Conservation (phyloP, 2,329 filamentous ascomycete genomes). For the Bipolaris gigantea region DNA sequence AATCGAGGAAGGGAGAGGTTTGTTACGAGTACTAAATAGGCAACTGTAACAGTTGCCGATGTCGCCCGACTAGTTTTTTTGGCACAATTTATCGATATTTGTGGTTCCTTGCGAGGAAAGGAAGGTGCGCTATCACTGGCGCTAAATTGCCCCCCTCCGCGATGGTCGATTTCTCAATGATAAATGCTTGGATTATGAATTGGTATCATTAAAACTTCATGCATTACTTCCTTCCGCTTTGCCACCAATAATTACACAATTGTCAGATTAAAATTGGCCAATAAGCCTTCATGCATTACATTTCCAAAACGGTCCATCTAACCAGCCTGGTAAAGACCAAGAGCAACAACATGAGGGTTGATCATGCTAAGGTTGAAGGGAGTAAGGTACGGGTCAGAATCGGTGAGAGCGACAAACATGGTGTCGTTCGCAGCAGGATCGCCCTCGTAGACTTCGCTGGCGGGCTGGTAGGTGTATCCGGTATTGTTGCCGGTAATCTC, state of each 20-base stretch:
- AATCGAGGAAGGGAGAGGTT: neutral
- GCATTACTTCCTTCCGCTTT: neutral
- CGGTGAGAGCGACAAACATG: conserved; percentile 77
- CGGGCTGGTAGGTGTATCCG: conserved; percentile 73
- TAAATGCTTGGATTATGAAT: neutral
- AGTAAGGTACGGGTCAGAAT: conserved; percentile 67
- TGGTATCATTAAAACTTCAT: conserved; percentile 15
- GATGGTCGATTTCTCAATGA: conserved; percentile 1
- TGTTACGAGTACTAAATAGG: neutral
- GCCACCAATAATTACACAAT: conserved; percentile 10
- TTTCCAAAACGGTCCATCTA: conserved; percentile 48
- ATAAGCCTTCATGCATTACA: conserved; percentile 1
- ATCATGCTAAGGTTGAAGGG: conserved; percentile 75
- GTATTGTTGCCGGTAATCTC: conserved; percentile 66
- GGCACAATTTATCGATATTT: conserved; percentile 12
- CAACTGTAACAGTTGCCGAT: conserved; percentile 7
- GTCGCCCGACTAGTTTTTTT: conserved; percentile 2
- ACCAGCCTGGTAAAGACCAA: conserved; percentile 77
- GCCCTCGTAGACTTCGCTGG: conserved; percentile 65
- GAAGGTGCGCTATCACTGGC: conserved; percentile 13
- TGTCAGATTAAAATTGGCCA: conserved; percentile 6
- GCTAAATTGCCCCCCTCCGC: conserved; percentile 8
- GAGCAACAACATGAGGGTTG: conserved; percentile 75
- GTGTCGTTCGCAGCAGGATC: conserved; percentile 75
- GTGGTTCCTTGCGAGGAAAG: conserved; percentile 10